Evolutionary conservation across 2,329 filamentous ascomycete species (phyloP), one percentile per base, ranked within the genome.

Genomic region (Pseudopyricularia javanii): DNA sequence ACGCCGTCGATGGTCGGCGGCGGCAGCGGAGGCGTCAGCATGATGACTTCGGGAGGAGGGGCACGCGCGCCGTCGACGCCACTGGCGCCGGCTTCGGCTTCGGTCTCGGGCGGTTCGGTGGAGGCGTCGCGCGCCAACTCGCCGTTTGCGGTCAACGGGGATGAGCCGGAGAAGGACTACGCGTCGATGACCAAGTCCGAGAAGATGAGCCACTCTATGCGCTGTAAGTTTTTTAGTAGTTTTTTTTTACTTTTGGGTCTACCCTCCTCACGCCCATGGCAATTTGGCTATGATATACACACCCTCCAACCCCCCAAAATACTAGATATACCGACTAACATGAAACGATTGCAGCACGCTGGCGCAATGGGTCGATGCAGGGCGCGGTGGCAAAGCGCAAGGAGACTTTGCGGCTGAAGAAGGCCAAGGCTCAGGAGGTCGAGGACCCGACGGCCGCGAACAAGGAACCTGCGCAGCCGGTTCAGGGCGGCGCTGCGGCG

Each of bases 121-220:
- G 40, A 43, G n/a, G 50, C 40, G 5, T 52, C 50, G 40, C 37
- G 50, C 12, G 50, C 50, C 34, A 43, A 28, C 4, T 52, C 50
- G 28, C 50, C 50, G 9, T 47, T 43, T 26, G 17, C 53, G 4
- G 66, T 64, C 4, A 66, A 68, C 11, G 64, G 60, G 14, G 70
- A 73, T 26, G 54, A 58, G 17, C 59, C 59, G 22, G 70, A 74
- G 54, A 80, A 81, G 66, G 76, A 80, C 51, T 82, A 82, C 59
- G 74, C 74, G 34, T 70, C 74, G 45, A 81, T 82, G 78, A 81
- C 76, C 49, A 82, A 82, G 67, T 80, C 76, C 30, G 78, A 82
- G 66, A 82, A 82, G 70, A 82, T 82, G 78, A 79, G 75, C n/a
- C 73, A 73, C 17, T 81, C 78, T 3, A 82, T 82, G 79, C 80